A percentile compares a stretch with the other conserved stretches of the same genome.
Conservation (phyloP, 805 yeast genomes). For the Candida insectorum region DNA sequence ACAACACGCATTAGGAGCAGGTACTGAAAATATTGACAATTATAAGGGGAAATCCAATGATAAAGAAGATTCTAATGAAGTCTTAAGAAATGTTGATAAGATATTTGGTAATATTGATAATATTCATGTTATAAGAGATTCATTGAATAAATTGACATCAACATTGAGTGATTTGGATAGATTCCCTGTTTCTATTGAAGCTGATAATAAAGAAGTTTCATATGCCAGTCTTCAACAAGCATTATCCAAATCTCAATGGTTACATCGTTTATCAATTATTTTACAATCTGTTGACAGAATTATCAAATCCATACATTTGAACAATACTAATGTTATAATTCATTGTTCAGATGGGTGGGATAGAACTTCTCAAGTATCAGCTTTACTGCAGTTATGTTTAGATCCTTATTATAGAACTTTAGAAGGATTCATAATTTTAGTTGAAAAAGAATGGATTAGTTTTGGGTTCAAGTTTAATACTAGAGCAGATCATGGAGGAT, state of each 20-base stretch:
- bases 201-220: conserved; percentile 11
- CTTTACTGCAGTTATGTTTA: conserved; percentile 78
- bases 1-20: conserved; percentile 97
- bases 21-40: conserved; percentile 88
- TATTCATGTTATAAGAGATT: conserved; percentile 92
- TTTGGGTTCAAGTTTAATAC: conserved; percentile 91
- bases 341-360: conserved; percentile 99
- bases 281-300: conserved; percentile 75
- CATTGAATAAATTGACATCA: conserved; percentile 59
- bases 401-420: conserved; percentile 89
- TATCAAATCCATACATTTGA: conserved; percentile 76
- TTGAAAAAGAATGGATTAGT: conserved; percentile 94
- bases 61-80: conserved; percentile 3
- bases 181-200: conserved; percentile 30
- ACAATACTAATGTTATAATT: conserved; percentile 76
- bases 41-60: conserved; percentile 47
- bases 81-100: conserved; percentile 46
- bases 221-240: conserved; percentile 42
- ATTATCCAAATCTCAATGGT: conserved; percentile 73
- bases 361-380: conserved; percentile 84
- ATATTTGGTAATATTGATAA: conserved; percentile 89
- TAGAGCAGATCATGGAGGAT: conserved; percentile 72
- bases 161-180: conserved; percentile 68
- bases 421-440: conserved; percentile 78
- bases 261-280: conserved; percentile 63